Evolutionary conservation across 169 alveolate species (phyloP), one percentile per base, ranked within the genome.

Genomic region (Pseudocohnilembus persalinus): DNA sequence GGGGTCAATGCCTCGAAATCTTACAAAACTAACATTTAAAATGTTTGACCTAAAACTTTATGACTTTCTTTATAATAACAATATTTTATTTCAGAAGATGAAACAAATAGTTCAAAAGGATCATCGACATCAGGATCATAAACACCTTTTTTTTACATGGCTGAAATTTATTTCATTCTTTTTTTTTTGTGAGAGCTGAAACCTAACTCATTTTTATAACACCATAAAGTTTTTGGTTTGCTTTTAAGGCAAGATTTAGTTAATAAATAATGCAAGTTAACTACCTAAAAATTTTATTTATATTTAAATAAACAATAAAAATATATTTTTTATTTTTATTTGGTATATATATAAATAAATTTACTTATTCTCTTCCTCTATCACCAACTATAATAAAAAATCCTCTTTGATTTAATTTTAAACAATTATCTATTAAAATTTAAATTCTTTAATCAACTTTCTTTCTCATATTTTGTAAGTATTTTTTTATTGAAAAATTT

Each of bases 1-100:
- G 99, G 99, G 0, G 99, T 99, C 82, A 99, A 91, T 28, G 99
- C 99, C 88, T 99, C 99, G 82, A 98, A 99, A 89, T 99, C 99
- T 94, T 83, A 99, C 27, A 99, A 86, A 35, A 99, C 97, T 75
- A 98, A 94, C 97, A 98, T 97, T n/a, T 99, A 98, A 87, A 90
- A 98, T 6, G 99, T 99, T 34, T 97, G 94, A 68, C 99, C 99
- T 32, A 99, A 94, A 0, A 99, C 92, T 84, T 97, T 95, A 77
- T 98, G 98, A 1, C 99, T 94, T 76, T 99, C 99, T 83, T 98
- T 97, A 93, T 98, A 99, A 93, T 98, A 98, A 92, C 99, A 97
- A 94, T 96, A 99, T 76, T 99, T 94, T 29, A 99, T 98, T 81
- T 98, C 97, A 34, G 99, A 98, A 73, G 99, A 90, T 1, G 98